Evolutionary conservation across 2,329 filamentous ascomycete species (phyloP).

Genomic region (Diplodia mutila): DNA sequence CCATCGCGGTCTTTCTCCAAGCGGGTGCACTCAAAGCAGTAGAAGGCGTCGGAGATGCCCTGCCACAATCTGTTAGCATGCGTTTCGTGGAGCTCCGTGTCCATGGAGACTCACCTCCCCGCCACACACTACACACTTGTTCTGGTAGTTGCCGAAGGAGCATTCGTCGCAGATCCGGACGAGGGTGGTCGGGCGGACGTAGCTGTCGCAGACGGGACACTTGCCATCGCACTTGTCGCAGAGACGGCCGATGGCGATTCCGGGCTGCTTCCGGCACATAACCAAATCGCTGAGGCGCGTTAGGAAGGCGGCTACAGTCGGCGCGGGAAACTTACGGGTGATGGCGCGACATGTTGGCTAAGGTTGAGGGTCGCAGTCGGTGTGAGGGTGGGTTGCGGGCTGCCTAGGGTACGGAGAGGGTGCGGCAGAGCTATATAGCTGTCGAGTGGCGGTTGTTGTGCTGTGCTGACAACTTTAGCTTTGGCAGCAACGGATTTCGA

Average conservation of each 20-base stretch:
- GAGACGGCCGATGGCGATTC: slow-evolving; percentile 96
- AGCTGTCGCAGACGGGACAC: slow-evolving; percentile 98
- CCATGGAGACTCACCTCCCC: slow-evolving; percentile 65
- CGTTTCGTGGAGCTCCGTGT: not conserved
- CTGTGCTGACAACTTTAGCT: not conserved
- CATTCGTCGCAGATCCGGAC: slow-evolving; percentile 99
- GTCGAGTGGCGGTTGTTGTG: slow-evolving; percentile 1
- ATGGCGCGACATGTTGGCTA: slow-evolving; percentile 79
- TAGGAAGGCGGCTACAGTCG: slow-evolving; percentile 26
- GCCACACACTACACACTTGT: slow-evolving; percentile 98
- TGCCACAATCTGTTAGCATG: slow-evolving; percentile 27
- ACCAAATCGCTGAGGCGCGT: slow-evolving; percentile 75
- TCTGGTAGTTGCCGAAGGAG: slow-evolving; percentile 99
- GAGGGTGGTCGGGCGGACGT: slow-evolving; percentile 95
- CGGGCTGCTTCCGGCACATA: slow-evolving; percentile 98
- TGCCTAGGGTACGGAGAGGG: not conserved
- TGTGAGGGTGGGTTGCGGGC: not conserved
- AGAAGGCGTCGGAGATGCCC: slow-evolving; percentile 97
- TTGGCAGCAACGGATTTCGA: slow-evolving; percentile 22
- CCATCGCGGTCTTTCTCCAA: slow-evolving; percentile 97
- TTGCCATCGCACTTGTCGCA: slow-evolving; percentile 99
- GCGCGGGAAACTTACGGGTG: slow-evolving; percentile 69
- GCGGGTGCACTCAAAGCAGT: slow-evolving; percentile 98
- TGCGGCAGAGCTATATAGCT: not conserved
- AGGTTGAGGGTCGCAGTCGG: not conserved